These are phyloP conservation scores for Orbilia blumenaviensis DNA, from an alignment of 2,329 filamentous ascomycete species.

Conservation along the genomic window DNA sequence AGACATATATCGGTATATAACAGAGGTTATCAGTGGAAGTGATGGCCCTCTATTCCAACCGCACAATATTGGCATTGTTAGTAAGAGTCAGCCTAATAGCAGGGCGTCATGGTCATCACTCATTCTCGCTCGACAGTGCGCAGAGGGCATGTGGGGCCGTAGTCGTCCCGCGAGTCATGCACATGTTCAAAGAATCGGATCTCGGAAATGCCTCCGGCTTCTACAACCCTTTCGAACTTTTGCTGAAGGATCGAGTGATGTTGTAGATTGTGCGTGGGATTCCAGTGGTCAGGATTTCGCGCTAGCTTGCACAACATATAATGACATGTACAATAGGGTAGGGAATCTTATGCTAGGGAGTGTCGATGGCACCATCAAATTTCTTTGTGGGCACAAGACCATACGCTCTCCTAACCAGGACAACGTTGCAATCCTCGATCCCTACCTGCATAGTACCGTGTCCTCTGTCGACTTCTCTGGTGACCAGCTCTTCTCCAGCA, in stretches of 20 bases:
- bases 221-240: conserved; percentile 55
- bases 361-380: conserved; percentile 49
- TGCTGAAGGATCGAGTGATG: conserved; percentile 56
- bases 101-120: conserved; percentile 20
- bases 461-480: conserved; percentile 54
- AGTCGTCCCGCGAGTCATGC: conserved; percentile 5
- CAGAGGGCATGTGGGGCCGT: conserved; percentile 13
- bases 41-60: not conserved
- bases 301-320: conserved; percentile 51
- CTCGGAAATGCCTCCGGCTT: conserved; percentile 31
- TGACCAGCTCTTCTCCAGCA: conserved; percentile 54
- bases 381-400: conserved; percentile 56
- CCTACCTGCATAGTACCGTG: conserved; percentile 55
- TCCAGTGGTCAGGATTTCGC: conserved; percentile 53
- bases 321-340: conserved; percentile 56
- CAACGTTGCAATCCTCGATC: conserved; percentile 47
- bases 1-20: conserved; percentile 32
- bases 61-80: not conserved
- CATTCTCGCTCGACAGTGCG: conserved; percentile 13
- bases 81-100: not conserved
- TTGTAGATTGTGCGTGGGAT: conserved; percentile 56
- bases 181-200: conserved; percentile 11
- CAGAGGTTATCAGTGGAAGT: not conserved
- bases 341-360: conserved; percentile 57
- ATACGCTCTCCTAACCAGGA: conserved; percentile 31